These are phyloP conservation scores for Vitis hybrid DNA, from an alignment of 177 flowering plant genomes.

Conservation along the genomic window DNA sequence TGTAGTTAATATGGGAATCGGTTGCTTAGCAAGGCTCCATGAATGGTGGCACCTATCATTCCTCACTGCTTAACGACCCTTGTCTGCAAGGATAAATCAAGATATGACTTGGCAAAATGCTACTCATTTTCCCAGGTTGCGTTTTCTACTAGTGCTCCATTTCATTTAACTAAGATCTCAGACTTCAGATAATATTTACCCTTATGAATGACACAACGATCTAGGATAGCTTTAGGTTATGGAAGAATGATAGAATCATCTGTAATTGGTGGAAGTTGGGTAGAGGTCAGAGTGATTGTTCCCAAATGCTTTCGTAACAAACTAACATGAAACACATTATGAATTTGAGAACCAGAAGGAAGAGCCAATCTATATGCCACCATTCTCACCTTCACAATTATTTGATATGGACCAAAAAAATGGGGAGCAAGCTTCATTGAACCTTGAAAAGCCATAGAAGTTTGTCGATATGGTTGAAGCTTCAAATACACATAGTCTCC, in stretches of 20 bases:
- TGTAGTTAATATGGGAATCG: no score
- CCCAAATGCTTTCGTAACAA: neutral
- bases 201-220: neutral
- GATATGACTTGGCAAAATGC: neutral
- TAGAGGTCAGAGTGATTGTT: neutral
- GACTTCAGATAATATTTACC: neutral
- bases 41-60: no score
- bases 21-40: no score
- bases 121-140: neutral
- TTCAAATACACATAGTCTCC: slow-evolving; percentile 9
- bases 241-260: slow-evolving; percentile 2
- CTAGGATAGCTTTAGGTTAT: neutral
- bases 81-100: neutral
- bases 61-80: no score
- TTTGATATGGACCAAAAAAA: slow-evolving; percentile 3
- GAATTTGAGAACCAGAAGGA: neutral
- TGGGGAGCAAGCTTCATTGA: slow-evolving; percentile 4
- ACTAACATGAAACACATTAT: slow-evolving; percentile 5
- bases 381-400: neutral
- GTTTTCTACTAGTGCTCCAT: neutral
- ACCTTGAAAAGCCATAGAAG: neutral
- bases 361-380: neutral
- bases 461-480: slow-evolving; percentile 11
- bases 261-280: neutral
- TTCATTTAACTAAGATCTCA: neutral